A percentile compares a stretch with the other conserved stretches of the same genome.
Evolutionary conservation across 768 basidiomycete genomes (phyloP).

Genomic region (Suillus paluster): DNA sequence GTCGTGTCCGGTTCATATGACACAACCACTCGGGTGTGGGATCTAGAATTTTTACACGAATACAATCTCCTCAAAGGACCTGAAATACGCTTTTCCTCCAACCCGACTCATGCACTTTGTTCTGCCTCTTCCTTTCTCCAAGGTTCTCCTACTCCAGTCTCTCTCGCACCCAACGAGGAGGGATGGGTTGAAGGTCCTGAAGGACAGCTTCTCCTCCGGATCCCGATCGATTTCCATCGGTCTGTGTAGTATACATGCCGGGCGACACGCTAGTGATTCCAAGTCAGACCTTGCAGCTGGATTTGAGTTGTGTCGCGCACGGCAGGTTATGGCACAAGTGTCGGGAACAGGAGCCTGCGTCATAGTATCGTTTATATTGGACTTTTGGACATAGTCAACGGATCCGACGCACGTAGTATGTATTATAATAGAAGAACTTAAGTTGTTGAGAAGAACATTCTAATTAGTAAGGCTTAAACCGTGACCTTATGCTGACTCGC

Average conservation of each 20-base stretch:
- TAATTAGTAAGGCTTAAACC: no score
- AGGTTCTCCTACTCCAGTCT: neutral
- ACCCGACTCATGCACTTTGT: slow-evolving; percentile 2
- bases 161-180: neutral
- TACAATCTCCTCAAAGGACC: neutral
- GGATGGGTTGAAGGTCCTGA: slow-evolving; percentile 6
- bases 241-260: neutral
- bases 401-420: neutral
- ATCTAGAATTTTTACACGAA: slow-evolving; percentile 1
- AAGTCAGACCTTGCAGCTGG: neutral
- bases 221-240: neutral
- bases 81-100: slow-evolving; percentile 2
- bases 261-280: slow-evolving; percentile 9
- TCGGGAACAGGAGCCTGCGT: no score
- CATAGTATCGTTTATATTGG: no score
- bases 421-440: no score
- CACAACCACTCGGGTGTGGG: slow-evolving; percentile 23
- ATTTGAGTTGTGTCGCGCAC: slow-evolving; percentile 4
- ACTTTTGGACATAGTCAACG: no score
- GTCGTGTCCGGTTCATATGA: slow-evolving; percentile 5
- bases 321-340: neutral
- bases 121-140: neutral
- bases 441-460: no score
- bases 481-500: slow-evolving; percentile 6
- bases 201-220: slow-evolving; percentile 7